Evolutionary conservation across 106 monocot genomes (phyloP), one percentile per base, ranked within the genome.

Genomic region (Dioscorea alata): DNA sequence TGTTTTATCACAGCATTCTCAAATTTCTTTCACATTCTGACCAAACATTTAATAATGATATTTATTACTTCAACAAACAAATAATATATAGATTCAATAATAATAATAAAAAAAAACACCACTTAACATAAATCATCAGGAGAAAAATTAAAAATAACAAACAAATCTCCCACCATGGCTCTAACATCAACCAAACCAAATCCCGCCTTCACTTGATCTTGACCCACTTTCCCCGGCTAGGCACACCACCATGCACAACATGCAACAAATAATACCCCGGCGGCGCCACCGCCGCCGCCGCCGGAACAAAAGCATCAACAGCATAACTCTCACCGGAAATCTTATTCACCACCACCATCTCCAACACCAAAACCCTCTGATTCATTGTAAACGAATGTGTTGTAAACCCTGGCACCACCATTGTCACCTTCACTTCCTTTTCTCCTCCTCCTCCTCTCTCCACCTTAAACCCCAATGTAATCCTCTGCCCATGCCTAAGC

Each of bases 191-290:
- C 42, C 42, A 42, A 42, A 6, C 1, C 42, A 42, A 42, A 3
- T 10, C 42, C 42, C 4, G 9, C 2, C 65, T 49, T 51, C 53
- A 12, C 67, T 50, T 16, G 52, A 71, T 23, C 7, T 18, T 59
- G 49, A 61, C 28, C 72, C 72, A 72, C 48, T 16, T 62, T 0
- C 62, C 72, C 48, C 51, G 15, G 28, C 72, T 72, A 7, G 72
- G 72, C 23, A 72, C 48, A 22, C 72, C 72, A 18, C 62, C 28
- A 15, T 49, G 50, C 25, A 72, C 72, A 58, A 72, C 62, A 63
- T 51, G 51, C 61, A 72, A 12, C 49, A 72, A 6, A 62, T 72
- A 72, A 35, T 72, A 72, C 61, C 72, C 72, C 25, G 72, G 62
- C 50, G 72, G 72, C 17, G 62, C 61, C 61, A 63, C 10, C 1